These are phyloP conservation scores for Ophiosphaerella narmari DNA, from an alignment of 2,329 filamentous ascomycete species.

Conservation along the genomic window DNA sequence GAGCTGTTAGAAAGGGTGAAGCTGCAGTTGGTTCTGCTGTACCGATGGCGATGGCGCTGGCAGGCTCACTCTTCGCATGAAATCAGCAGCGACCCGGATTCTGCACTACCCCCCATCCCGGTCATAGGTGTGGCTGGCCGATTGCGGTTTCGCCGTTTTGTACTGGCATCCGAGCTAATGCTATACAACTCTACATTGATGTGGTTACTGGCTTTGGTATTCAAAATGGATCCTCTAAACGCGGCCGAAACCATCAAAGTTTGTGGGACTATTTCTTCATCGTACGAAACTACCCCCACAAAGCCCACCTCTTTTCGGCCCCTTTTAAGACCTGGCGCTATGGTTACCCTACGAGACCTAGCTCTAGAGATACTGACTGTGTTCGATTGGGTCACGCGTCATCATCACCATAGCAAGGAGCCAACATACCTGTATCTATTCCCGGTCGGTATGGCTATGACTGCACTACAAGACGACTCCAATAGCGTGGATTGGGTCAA, in stretches of 20 bases:
- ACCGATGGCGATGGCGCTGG: not conserved
- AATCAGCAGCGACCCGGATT: not conserved
- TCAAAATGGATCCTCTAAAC: not conserved
- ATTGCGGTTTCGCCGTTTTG: not conserved
- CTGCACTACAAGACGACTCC: not conserved
- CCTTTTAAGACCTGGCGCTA: not conserved
- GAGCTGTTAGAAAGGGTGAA: not conserved
- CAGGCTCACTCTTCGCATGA: not conserved
- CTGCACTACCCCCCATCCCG: not conserved
- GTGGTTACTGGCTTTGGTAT: not conserved
- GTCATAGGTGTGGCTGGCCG: not conserved
- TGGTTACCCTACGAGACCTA: not conserved
- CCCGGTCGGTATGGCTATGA: not conserved
- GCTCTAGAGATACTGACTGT: not conserved
- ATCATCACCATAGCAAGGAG: not conserved
- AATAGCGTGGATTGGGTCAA: not conserved
- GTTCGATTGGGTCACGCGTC: not conserved
- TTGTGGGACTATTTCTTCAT: not conserved
- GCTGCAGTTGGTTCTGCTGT: not conserved
- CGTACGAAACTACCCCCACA: no score
- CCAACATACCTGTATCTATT: not conserved
- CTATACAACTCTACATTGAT: not conserved
- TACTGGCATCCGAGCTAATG: not conserved
- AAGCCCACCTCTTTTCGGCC: not conserved
- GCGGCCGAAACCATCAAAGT: not conserved